Evolutionary conservation across 2,329 filamentous ascomycete species (phyloP).

Genomic region (Talaromyces islandicus): DNA sequence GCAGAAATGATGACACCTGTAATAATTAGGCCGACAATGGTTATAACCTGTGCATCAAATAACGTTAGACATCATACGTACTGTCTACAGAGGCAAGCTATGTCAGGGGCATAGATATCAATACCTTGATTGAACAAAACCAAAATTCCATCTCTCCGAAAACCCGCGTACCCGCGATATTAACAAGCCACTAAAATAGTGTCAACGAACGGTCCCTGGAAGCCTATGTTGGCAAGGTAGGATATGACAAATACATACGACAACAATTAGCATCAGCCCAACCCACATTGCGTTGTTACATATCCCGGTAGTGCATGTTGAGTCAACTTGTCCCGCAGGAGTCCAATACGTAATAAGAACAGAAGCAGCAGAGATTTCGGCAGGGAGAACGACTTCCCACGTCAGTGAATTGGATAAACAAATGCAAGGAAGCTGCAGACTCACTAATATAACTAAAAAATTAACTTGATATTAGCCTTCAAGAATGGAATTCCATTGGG

Average conservation of each 20-base stretch:
- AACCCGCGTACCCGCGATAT: conserved; percentile 42
- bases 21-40: conserved; percentile 47
- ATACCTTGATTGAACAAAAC: conserved; percentile 44
- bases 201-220: neutral
- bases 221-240: neutral
- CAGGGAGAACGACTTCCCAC: conserved; percentile 13
- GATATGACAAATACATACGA: conserved; percentile 22
- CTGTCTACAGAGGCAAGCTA: neutral
- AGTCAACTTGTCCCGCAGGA: conserved; percentile 31
- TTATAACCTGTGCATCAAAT: conserved; percentile 30
- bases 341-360: conserved; percentile 60
- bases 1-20: conserved; percentile 51
- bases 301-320: conserved; percentile 13
- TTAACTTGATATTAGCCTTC: neutral
- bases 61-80: neutral
- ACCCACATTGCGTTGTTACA: conserved; percentile 39
- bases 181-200: conserved; percentile 22
- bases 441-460: neutral
- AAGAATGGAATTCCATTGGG: neutral
- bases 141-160: conserved; percentile 53
- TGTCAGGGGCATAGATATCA: too few relatives aligned
- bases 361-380: conserved; percentile 60
- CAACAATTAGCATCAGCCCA: conserved; percentile 54
- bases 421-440: neutral
- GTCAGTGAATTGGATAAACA: neutral